These are phyloP conservation scores for Gnaphalium uliginosum DNA, from an alignment of 129 eudicot genomes.

Conservation along the genomic window DNA sequence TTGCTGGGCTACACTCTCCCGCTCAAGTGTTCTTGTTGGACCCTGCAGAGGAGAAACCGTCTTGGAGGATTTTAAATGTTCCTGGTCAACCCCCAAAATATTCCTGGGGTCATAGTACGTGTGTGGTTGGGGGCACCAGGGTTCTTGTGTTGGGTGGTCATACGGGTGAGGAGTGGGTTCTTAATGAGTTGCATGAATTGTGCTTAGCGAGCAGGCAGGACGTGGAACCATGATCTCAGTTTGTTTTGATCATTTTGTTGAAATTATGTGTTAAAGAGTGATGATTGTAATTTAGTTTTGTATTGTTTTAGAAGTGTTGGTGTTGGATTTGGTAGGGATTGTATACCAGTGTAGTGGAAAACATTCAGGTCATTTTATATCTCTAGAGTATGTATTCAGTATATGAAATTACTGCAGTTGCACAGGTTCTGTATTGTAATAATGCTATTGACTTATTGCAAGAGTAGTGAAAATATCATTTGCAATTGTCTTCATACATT, in stretches of 20 bases:
- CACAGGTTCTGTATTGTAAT: slow-evolving; percentile 8
- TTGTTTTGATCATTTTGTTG: background rate
- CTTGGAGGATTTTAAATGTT: slow-evolving; percentile 73
- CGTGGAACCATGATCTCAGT: slow-evolving; percentile 40
- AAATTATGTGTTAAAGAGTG: background rate
- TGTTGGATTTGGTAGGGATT: background rate
- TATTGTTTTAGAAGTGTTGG: background rate
- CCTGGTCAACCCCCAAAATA: slow-evolving; percentile 84
- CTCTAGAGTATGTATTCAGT: background rate
- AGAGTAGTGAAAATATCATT: too few species aligned
- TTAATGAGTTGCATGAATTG: slow-evolving; percentile 81
- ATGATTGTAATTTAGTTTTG: background rate
- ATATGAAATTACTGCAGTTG: background rate
- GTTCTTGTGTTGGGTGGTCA: slow-evolving; percentile 88
- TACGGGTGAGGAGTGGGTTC: slow-evolving; percentile 89
- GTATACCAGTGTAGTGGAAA: slow-evolving; percentile 1
- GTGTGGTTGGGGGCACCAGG: slow-evolving; percentile 87
- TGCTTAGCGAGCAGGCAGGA: slow-evolving; percentile 77
- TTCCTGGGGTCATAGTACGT: slow-evolving; percentile 94
- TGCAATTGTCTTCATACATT: background rate
- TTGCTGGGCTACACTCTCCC: slow-evolving; percentile 87
- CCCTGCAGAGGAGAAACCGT: slow-evolving; percentile 77
- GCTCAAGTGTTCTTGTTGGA: slow-evolving; percentile 77
- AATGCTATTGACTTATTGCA: slow-evolving; percentile 5
- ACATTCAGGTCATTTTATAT: background rate